A percentile compares a stretch with the other conserved stretches of the same genome.
Conservation (phyloP, 1,139 yeast genomes). For the Candida sanyaensis region DNA sequence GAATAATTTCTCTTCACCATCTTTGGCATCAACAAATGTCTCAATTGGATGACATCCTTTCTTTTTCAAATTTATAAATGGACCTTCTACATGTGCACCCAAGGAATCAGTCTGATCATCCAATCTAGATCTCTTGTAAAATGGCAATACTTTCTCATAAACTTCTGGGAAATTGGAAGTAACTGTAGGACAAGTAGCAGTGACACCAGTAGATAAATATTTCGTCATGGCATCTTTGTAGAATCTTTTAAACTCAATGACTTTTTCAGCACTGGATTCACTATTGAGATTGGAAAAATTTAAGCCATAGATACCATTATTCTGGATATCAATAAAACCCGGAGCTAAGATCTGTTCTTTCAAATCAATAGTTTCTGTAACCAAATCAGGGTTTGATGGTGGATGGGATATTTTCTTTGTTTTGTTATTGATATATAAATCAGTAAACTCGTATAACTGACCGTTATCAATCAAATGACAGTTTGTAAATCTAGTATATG, state of each 20-base stretch:
- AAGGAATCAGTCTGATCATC: conserved; percentile 49
- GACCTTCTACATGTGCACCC: conserved; percentile 71
- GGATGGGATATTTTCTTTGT: conserved; percentile 44
- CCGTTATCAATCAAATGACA: conserved; percentile 57
- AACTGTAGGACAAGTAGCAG: conserved; percentile 61
- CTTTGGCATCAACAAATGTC: conserved; percentile 51
- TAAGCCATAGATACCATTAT: conserved; percentile 62
- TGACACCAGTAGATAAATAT: conserved; percentile 57
- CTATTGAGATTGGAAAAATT: conserved; percentile 49
- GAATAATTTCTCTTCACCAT: conserved; percentile 36
- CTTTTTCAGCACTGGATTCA: conserved; percentile 36
- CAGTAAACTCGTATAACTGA: conserved; percentile 34
- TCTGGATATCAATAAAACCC: conserved; percentile 63
- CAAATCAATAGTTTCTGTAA: conserved; percentile 40
- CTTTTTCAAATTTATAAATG: conserved; percentile 55
- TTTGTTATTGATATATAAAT: conserved; percentile 47
- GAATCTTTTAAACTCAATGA: conserved; percentile 28
- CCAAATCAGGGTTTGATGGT: conserved; percentile 13
- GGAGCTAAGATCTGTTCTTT: conserved; percentile 55
- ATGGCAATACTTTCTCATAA: conserved; percentile 52
- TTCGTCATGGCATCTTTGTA: conserved; percentile 51
- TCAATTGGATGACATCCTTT: conserved; percentile 67
- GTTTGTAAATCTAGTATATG: conserved; percentile 41
- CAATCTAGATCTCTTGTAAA: conserved; percentile 39
- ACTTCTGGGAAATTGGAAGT: conserved; percentile 58